phyloP scores from a whole-genome alignment of 1,139 yeast genomes.

The Magnusiomyces ingens region DNA sequence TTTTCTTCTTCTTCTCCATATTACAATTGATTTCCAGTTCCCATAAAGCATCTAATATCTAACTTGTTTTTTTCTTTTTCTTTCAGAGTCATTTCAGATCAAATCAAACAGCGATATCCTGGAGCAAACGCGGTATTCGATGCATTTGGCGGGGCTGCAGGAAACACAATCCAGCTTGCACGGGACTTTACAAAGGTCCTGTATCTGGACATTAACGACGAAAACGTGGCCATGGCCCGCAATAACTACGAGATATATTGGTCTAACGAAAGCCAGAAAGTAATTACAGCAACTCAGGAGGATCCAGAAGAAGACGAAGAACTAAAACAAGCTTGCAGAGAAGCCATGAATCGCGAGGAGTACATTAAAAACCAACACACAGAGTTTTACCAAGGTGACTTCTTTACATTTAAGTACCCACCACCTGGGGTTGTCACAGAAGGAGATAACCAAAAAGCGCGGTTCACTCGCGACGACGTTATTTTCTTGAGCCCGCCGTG shows the following conservation, averaged over 20 bases:
- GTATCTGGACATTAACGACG: neutral
- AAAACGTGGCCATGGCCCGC: slow-evolving; percentile 1
- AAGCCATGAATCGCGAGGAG: neutral
- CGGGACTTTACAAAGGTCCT: slow-evolving; percentile 39
- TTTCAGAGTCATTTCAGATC: slow-evolving; percentile 41
- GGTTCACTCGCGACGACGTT: slow-evolving; percentile 38
- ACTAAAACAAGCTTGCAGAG: neutral
- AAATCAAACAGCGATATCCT: slow-evolving; percentile 47
- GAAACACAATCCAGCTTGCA: slow-evolving; percentile 83
- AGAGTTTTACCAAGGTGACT: slow-evolving; percentile 23
- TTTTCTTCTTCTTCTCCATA: too few species aligned
- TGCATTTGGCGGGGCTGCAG: slow-evolving; percentile 94
- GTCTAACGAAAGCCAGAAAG: neutral
- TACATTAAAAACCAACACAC: slow-evolving; percentile 12
- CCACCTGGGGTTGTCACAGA: neutral
- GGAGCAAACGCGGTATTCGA: slow-evolving; percentile 46
- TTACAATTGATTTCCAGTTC: neutral
- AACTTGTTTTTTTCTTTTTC: neutral
- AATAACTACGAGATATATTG: slow-evolving; percentile 1
- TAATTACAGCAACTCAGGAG: neutral
- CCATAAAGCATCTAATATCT: neutral
- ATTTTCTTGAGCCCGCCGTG: slow-evolving; percentile 90
- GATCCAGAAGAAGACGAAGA: neutral
- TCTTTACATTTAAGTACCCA: slow-evolving; percentile 24
- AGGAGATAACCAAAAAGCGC: slow-evolving; percentile 14